Base-by-base conservation (phyloP, 2,329 filamentous ascomycete species). In the Chalara sp. region DNA sequence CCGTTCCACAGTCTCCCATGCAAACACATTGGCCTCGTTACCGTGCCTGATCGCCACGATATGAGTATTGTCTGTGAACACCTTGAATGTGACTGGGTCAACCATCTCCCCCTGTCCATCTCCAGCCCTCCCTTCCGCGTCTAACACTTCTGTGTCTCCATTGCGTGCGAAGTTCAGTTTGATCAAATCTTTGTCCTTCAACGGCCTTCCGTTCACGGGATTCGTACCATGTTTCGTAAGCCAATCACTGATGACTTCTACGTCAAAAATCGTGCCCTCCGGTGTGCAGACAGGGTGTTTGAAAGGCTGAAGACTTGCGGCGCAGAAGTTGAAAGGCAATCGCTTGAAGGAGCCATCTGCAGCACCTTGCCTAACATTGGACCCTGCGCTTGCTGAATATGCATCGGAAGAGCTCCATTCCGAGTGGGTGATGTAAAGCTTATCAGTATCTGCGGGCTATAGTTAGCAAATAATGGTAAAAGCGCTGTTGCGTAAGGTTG, bases 251-350 rank as follows among this genome's bases (percentile, higher is more conserved):
- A 99, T 97, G 64, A 96, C 89, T 60, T 93, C 92, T 61, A 96
- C 80, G 64, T 99, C 95, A 69, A 97, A 99, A 53, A 95, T 92
- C 10, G 86, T 93, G 48, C 93, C 93, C 41, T 86, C 77, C 4
- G 79, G 65, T 1, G 92, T 97, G 74, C 93, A 99, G 35, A 99
- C 93, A 5, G 93, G 91, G 64, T 96, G 88, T 64, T 85, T 82
- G 74, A 96, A 99, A 6, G 95, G 95, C 66, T 97, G 93, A 33
- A 99, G 84, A 54, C 89, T 95, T 39, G 95, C 84, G 55, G 93
- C 89, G 79, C 93, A 99, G 72, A 93, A 97, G 76, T 96, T 97
- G 80, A 95, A 99, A 32, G 95, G 93, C 1, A 99, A 80, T 44
- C 89, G 86, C 64, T 86, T 89, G 74, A 97, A 97, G 37, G 80